Evolutionary conservation across 1,284 basidiomycete species (phyloP).

Genomic region (Xanthoconium separans): DNA sequence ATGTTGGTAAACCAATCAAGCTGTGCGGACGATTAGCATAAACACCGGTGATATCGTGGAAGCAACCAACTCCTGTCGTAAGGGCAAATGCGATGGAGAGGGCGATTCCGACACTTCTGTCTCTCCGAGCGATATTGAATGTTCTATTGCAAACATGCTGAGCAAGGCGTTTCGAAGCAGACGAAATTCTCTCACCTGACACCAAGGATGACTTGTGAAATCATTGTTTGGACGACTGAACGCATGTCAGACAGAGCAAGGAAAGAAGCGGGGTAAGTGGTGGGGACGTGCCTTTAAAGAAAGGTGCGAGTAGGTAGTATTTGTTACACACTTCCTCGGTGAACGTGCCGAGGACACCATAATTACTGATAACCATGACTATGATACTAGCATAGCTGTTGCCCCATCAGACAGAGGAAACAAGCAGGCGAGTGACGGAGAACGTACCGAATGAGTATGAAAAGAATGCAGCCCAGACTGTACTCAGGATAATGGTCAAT

Average conservation of each 20-base stretch:
- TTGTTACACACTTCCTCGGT: conserved; percentile 25
- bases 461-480: conserved; percentile 35
- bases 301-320: conserved; percentile 32
- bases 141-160: conserved; percentile 22
- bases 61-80: conserved; percentile 17
- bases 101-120: conserved; percentile 17
- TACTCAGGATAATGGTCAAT: neutral
- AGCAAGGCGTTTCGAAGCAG: neutral
- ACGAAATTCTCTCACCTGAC: conserved; percentile 19
- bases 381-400: conserved; percentile 39
- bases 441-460: conserved; percentile 39
- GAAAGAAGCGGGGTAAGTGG: neutral
- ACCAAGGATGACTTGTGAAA: conserved; percentile 36
- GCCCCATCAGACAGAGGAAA: conserved; percentile 10
- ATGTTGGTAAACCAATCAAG: conserved; percentile 34
- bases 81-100: conserved; percentile 23
- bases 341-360: conserved; percentile 39
- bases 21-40: conserved; percentile 9
- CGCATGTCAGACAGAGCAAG: neutral
- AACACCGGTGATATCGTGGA: neutral
- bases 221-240: conserved; percentile 33
- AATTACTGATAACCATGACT: conserved; percentile 38
- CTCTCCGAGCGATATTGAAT: conserved; percentile 33
- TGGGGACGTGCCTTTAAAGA: conserved; percentile 34
- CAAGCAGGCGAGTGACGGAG: neutral